Percentiles rank a stretch among this genome's conserved stretches.
phyloP scores from a whole-genome alignment of 192 early-diverging fungal genomes.

The Thamnidium elegans region DNA sequence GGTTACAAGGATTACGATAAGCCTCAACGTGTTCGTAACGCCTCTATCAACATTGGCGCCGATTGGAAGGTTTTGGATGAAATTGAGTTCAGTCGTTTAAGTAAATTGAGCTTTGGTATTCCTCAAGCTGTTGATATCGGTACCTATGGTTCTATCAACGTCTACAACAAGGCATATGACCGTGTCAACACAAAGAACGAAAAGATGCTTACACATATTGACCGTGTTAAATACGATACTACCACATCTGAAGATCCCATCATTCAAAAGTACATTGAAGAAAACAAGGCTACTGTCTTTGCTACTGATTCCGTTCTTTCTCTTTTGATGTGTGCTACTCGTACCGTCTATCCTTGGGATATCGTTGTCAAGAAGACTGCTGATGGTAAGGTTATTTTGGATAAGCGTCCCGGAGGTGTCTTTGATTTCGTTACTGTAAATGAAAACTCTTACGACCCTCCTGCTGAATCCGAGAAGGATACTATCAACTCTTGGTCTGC shows the following conservation, averaged over 20 bases:
- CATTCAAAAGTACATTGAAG: slow-evolving; percentile 51
- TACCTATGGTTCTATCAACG: slow-evolving; percentile 68
- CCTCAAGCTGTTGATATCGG: slow-evolving; percentile 76
- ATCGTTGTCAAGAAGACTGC: slow-evolving; percentile 83
- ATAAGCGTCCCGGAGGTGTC: slow-evolving; percentile 84
- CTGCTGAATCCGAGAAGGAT: slow-evolving; percentile 90
- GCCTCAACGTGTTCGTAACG: slow-evolving; percentile 77
- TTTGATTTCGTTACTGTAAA: slow-evolving; percentile 89
- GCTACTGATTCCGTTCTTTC: slow-evolving; percentile 90
- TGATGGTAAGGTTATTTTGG: slow-evolving; percentile 82
- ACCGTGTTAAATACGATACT: slow-evolving; percentile 68
- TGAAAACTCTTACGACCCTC: slow-evolving; percentile 92
- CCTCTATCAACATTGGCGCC: slow-evolving; percentile 79
- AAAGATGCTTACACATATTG: slow-evolving; percentile 63
- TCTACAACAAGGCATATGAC: slow-evolving; percentile 83
- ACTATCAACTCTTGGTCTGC: slow-evolving; percentile 83
- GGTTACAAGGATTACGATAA: slow-evolving; percentile 47
- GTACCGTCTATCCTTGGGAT: slow-evolving; percentile 95
- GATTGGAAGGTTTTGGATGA: slow-evolving; percentile 95
- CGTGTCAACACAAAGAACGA: slow-evolving; percentile 80
- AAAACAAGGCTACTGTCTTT: slow-evolving; percentile 65
- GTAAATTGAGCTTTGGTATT: slow-evolving; percentile 76
- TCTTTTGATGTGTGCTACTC: slow-evolving; percentile 88
- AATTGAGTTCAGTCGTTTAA: slow-evolving; percentile 87
- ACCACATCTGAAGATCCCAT: slow-evolving; percentile 89